Conservation (phyloP, 108 stramenopile genomes). For the Craspedostauros australis region DNA sequence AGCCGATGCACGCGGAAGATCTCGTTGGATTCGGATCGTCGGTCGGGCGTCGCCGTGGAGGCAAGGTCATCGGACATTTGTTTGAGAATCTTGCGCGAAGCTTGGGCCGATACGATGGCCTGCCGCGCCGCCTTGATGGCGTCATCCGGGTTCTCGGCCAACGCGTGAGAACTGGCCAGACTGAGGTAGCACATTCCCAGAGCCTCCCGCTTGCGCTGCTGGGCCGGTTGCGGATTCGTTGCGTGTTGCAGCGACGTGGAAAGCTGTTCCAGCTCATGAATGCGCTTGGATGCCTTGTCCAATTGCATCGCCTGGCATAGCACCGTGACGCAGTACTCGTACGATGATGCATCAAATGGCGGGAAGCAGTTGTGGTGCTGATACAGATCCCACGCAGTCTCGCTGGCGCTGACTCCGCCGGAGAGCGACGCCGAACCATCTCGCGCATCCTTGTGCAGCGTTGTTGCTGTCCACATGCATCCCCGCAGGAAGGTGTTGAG, state of each 20-base stretch:
- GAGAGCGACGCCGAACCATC: constrained; percentile 29
- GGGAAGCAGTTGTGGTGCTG: background rate
- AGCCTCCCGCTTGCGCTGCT: constrained; percentile 48
- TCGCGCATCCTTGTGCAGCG: constrained; percentile 11
- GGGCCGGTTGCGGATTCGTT: constrained; percentile 1
- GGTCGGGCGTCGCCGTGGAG: constrained; percentile 2
- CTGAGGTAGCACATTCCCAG: constrained; percentile 49
- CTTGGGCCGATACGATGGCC: constrained; percentile 6
- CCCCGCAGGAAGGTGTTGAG: constrained; percentile 79
- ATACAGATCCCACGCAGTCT: constrained; percentile 53
- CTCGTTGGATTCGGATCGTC: constrained; percentile 58
- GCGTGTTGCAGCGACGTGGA: constrained; percentile 20
- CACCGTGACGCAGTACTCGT: constrained; percentile 67
- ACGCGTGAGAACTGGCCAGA: constrained; percentile 54
- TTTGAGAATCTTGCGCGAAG: constrained; percentile 17
- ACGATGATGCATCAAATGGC: constrained; percentile 70
- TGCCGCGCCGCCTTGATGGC: constrained; percentile 13
- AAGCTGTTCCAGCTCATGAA: constrained; percentile 45
- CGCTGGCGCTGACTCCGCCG: constrained; percentile 73
- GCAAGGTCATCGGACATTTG: constrained; percentile 1
- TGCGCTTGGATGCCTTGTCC: constrained; percentile 36
- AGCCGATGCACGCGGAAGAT: constrained; percentile 72
- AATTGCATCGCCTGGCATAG: constrained; percentile 65
- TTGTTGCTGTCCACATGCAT: constrained; percentile 77
- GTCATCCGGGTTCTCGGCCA: constrained; percentile 38